Evolutionary conservation across 495 filamentous ascomycete species (phyloP), one percentile per base, ranked within the genome.

Genomic region (Trichoderma gamsii): DNA sequence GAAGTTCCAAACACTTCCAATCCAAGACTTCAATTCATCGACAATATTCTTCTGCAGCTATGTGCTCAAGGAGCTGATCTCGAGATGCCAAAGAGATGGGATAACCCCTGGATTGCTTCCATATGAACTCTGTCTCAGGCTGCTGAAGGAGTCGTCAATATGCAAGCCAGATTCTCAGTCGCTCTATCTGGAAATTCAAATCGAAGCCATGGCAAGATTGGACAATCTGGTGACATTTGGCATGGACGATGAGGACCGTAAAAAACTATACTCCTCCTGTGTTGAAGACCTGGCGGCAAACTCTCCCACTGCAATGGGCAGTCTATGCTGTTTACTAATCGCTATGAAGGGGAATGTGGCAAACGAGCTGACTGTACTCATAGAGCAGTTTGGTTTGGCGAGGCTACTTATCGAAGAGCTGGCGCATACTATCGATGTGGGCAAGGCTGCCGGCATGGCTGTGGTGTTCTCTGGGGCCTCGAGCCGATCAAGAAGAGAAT

Each of bases 1-100:
- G 64, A 97, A 96, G 73, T 78, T 93, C 43, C 75, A 85, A 43
- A 83, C 87, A 12, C 77, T 96, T 35, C 88, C 92, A 18, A 77
- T 96, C n/a, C 81, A 81, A 18, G 69, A 73, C 8, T 84, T 74
- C 75, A 83, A 70, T 74, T 82, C 87, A 23, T 11, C 73, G 77
- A 90, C 82, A 71, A 76, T 68, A 74, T 86, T 75, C 76, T 89
- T 79, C 43, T 84, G 76, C 69, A 72, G 78, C n/a, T 70, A 72
- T n/a, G 69, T 84, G 2, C 75, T 51, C 73, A 63, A 49, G 52
- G 43, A 67, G 8, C 46, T 67, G 25, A 18, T 67, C 18, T 11
- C 15, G n/a, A 29, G 46, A 38, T 67, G 65, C 27, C 16, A 56
- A 21, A 56, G 1, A 12, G 65, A 67, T 13, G n/a, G 16, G 7